A percentile compares a stretch with the other conserved stretches of the same genome.
These are phyloP conservation scores for Monotropa hypopitys DNA, from an alignment of 179 eudicot genomes.

Conservation along the genomic window DNA sequence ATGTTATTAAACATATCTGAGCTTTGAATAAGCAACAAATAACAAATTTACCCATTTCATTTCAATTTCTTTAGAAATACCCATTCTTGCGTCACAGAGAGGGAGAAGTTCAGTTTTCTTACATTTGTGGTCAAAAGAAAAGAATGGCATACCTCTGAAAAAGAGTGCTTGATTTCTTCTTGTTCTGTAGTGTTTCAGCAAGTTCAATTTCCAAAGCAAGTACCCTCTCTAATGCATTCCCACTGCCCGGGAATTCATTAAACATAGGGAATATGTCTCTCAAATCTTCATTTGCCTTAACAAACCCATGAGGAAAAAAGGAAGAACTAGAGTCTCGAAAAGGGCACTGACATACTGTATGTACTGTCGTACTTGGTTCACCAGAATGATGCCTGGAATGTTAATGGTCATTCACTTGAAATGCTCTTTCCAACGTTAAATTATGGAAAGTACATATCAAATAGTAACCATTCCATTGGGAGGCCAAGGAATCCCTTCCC, in stretches of 20 bases:
- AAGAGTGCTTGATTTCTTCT: conserved; percentile 49
- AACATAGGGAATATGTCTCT: conserved; percentile 49
- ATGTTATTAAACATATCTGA: neutral
- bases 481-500: neutral
- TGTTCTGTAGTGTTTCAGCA: conserved; percentile 70
- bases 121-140: neutral
- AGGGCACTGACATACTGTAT: neutral
- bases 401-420: neutral
- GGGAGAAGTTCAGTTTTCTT: neutral
- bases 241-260: conserved; percentile 44
- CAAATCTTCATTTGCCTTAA: conserved; percentile 65
- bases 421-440: neutral
- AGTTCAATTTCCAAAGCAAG: conserved; percentile 96
- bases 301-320: conserved; percentile 2
- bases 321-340: neutral
- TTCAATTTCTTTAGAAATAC: neutral
- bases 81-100: neutral
- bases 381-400: neutral
- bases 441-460: neutral
- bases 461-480: neutral
- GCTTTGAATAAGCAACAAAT: neutral
- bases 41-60: neutral
- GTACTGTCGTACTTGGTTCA: neutral
- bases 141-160: conserved; percentile 58
- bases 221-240: conserved; percentile 82